Conservation (phyloP, 108 stramenopile genomes). For the Pseudonitzschia pungens region DNA sequence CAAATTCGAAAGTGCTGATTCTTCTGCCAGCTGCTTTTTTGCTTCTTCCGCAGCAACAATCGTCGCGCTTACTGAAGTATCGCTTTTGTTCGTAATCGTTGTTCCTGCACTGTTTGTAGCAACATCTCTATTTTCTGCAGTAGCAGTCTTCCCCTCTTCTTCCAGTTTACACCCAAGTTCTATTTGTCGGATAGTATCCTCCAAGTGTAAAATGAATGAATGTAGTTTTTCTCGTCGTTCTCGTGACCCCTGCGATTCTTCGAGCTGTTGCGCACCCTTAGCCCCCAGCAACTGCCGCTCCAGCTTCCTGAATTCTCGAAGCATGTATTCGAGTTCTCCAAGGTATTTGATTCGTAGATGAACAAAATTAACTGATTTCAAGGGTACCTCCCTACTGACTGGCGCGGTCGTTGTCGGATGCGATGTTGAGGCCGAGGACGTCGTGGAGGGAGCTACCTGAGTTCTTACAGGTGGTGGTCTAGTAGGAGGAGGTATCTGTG, state of each 20-base stretch:
- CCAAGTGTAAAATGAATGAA: conserved; percentile 78
- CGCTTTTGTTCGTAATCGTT: conserved; percentile 6
- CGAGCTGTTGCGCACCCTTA: conserved; percentile 40
- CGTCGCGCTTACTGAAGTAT: neutral
- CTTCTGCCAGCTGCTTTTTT: conserved; percentile 34
- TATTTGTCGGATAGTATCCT: conserved; percentile 80
- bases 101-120: neutral
- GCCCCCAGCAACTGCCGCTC: conserved; percentile 80
- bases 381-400: conserved; percentile 17
- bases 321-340: conserved; percentile 81
- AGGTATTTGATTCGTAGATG: conserved; percentile 68
- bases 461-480: conserved; percentile 8
- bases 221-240: conserved; percentile 86
- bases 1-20: conserved; percentile 42
- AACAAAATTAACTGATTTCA: conserved; percentile 55
- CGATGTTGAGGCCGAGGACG: neutral
- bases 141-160: conserved; percentile 22
- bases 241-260: conserved; percentile 66
- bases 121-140: neutral
- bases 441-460: neutral
- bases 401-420: conserved; percentile 8
- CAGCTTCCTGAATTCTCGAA: conserved; percentile 77
- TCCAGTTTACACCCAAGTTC: conserved; percentile 59
- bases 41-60: conserved; percentile 13
- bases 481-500: conserved; percentile 6